Conservation (phyloP, 805 yeast species). For the Hanseniaspora osmophila region DNA sequence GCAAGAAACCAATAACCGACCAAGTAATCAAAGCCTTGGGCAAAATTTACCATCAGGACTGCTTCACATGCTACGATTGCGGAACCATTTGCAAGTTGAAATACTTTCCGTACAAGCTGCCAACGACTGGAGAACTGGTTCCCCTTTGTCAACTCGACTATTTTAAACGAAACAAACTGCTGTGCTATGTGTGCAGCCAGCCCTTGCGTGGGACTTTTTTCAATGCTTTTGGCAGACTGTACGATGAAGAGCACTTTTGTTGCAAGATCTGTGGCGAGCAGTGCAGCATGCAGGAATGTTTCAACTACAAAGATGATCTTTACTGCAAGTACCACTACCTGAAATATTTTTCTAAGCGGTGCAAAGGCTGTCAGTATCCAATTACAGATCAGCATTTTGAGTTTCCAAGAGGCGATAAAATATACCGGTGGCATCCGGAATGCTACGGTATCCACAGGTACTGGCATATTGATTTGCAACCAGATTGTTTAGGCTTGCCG, state of each 20-base stretch:
- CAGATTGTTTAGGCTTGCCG: constrained; percentile 40
- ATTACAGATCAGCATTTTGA: constrained; percentile 91
- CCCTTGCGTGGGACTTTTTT: constrained; percentile 88
- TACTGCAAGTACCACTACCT: constrained; percentile 90
- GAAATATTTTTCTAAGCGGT: constrained; percentile 67
- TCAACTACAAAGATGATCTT: constrained; percentile 69
- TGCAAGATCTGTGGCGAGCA: constrained; percentile 77
- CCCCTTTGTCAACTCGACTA: constrained; percentile 87
- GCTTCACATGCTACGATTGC: constrained; percentile 82
- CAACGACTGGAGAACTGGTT: constrained; percentile 29
- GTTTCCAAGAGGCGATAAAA: constrained; percentile 75
- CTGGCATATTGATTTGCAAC: constrained; percentile 77
- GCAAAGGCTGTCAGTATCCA: constrained; percentile 87
- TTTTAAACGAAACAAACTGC: constrained; percentile 66
- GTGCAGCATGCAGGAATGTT: constrained; percentile 83
- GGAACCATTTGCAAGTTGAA: constrained; percentile 67
- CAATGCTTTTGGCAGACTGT: constrained; percentile 82
- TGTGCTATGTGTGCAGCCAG: constrained; percentile 75
- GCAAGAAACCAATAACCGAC: constrained; percentile 43
- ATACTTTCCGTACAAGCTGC: constrained; percentile 54
- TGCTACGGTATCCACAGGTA: constrained; percentile 95
- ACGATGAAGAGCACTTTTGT: constrained; percentile 89
- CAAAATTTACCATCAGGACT: constrained; percentile 67
- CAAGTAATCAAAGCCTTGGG: constrained; percentile 78
- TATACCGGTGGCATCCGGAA: constrained; percentile 98